phyloP scores from a whole-genome alignment of 2,329 filamentous ascomycete species.

The Zasmidium citrigriseum region DNA sequence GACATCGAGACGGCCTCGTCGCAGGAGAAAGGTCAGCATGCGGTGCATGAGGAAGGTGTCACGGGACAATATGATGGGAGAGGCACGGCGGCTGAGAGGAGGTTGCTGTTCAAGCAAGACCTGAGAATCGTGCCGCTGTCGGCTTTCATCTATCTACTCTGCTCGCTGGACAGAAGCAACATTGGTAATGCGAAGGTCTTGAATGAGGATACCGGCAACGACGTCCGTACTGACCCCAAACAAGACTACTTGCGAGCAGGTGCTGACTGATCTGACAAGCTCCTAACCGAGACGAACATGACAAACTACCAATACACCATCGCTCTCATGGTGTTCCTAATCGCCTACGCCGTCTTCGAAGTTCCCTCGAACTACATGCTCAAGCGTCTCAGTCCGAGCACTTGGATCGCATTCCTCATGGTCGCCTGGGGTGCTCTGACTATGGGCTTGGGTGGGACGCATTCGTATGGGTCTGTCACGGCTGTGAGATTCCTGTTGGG shows the following conservation, averaged over 20 bases:
- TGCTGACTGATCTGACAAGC: conserved; percentile 21
- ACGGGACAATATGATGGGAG: conserved; percentile 1
- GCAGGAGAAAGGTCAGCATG: neutral
- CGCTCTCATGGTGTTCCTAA: conserved; percentile 57
- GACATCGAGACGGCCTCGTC: neutral
- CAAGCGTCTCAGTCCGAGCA: conserved; percentile 45
- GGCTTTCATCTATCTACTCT: conserved; percentile 66
- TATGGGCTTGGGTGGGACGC: conserved; percentile 46
- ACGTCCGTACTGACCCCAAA: conserved; percentile 36
- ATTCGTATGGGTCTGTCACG: conserved; percentile 48
- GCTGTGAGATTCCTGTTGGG: conserved; percentile 44
- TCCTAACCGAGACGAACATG: conserved; percentile 64
- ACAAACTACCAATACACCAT: conserved; percentile 60
- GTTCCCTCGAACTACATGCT: conserved; percentile 45
- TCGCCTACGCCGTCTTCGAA: conserved; percentile 50
- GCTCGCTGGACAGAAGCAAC: conserved; percentile 65
- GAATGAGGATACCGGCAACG: conserved; percentile 60
- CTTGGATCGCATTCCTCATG: conserved; percentile 35
- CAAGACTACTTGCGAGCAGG: neutral
- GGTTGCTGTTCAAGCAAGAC: conserved; percentile 51
- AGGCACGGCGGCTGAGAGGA: conserved; percentile 14
- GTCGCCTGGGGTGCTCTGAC: conserved; percentile 34
- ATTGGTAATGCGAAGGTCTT: conserved; percentile 57
- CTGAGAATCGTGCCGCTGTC: conserved; percentile 63
- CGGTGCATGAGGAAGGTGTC: neutral